Conservation (phyloP, 345 rosid genomes). For the Camelina sativa region DNA sequence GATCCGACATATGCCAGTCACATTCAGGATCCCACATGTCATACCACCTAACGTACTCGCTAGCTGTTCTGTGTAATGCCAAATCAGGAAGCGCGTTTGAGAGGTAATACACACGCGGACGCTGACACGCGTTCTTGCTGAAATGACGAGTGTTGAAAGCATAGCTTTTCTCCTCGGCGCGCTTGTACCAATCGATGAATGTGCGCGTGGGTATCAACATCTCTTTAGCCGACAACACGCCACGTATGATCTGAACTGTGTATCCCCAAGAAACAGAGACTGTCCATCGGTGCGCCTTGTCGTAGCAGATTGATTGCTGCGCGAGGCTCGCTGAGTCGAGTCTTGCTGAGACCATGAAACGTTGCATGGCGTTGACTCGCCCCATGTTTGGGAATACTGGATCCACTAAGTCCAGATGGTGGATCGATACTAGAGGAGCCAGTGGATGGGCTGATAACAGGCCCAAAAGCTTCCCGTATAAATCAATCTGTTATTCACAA, state of each 20-base stretch:
- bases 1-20: slow-evolving; percentile 52
- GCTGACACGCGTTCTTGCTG: slow-evolving; percentile 49
- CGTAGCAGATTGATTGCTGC: slow-evolving; percentile 82
- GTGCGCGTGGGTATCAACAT: slow-evolving; percentile 63
- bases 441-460: slow-evolving; percentile 78
- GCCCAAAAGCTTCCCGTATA: slow-evolving; percentile 64
- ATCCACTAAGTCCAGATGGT: slow-evolving; percentile 66
- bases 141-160: slow-evolving; percentile 66
- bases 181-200: slow-evolving; percentile 62
- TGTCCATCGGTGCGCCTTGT: slow-evolving; percentile 59
- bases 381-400: slow-evolving; percentile 67
- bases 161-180: slow-evolving; percentile 40
- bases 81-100: slow-evolving; percentile 45
- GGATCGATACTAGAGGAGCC: slow-evolving; percentile 69
- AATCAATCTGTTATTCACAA: slow-evolving; percentile 52
- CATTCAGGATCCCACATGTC: slow-evolving; percentile 45
- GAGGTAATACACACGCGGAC: slow-evolving; percentile 56
- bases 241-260: slow-evolving; percentile 61
- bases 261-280: slow-evolving; percentile 87
- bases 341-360: slow-evolving; percentile 47
- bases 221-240: slow-evolving; percentile 55
- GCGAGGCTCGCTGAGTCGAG: slow-evolving; percentile 68
- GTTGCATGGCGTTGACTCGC: slow-evolving; percentile 53
- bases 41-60: slow-evolving; percentile 48
- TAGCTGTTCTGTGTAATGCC: slow-evolving; percentile 44